Base-by-base conservation (phyloP, 768 basidiomycete species). In the Serendipita vermifera region DNA sequence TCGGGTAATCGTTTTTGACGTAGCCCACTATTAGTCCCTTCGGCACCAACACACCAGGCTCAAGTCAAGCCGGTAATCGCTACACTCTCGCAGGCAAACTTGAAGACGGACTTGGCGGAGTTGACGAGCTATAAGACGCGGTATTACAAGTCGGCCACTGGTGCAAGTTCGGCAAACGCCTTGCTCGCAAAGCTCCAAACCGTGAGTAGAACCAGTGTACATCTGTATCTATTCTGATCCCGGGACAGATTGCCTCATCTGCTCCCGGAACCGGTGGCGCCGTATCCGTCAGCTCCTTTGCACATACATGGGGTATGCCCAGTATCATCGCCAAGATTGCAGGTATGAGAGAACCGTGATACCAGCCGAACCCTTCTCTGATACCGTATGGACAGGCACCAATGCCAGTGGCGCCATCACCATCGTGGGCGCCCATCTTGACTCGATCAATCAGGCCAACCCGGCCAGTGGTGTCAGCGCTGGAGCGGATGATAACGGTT, bases 351-450 rank as follows among this genome's bases (percentile, higher is more conserved):
- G n/a, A n/a, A n/a, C n/a, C n/a, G n/a, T n/a, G n/a, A n/a, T n/a
- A n/a, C n/a, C n/a, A n/a, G n/a, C n/a, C n/a, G n/a, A n/a, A n/a
- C n/a, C n/a, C n/a, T n/a, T n/a, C n/a, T n/a, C n/a, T n/a, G n/a
- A n/a, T n/a, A n/a, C n/a, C n/a, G n/a, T n/a, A n/a, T n/a, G n/a
- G n/a, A n/a, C 36, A 13, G 17, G 13, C 15, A 43, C 41, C 41
- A 43, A 43, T 22, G 11, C 41, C 41, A 29, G 22, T 20, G 46
- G 46, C 9, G 46, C 46, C 5, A 51, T 51, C 46, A 51, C 46
- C n/a, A 56, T 59, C 55, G 33, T 53, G 5, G 58, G 58, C 24
- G 54, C 55, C 4, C 58, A 59, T 38, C 15, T 59, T 9, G 58
- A 59, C 48, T 55, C 55, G 29, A 59, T 59, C 38, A 59, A 59